Evolutionary conservation across 495 filamentous ascomycete genomes (phyloP), one percentile per base, ranked within the genome.

Genomic region (Jackrogersella minutella): DNA sequence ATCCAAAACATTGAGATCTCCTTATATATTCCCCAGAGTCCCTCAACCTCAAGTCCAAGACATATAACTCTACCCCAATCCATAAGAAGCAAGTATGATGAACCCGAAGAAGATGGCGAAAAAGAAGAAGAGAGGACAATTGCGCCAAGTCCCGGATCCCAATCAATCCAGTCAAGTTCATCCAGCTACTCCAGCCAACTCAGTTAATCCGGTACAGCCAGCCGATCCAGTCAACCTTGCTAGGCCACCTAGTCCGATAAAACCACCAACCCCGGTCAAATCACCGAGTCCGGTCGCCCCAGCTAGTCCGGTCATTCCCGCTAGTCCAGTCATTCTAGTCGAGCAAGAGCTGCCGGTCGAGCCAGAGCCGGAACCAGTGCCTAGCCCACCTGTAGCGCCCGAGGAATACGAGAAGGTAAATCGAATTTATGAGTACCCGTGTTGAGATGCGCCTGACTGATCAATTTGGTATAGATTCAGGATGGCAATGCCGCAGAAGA

Each of bases 41-140:
- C 22, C 31, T 63, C 33, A 44, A 43, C 9, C 43, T 54, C 30
- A 47, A 40, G 10, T 11, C 47, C 22, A 19, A 30, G 22, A 33
- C 50, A 31, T 56, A 55, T 55, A 63, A 55, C 16, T 51, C 47
- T 22, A 16, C 34, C 31, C 22, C 21, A 49, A 55, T 37, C 39
- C 59, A 47, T 28, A 47, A 49, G 40, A 56, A 31, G 16, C 31
- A 30, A 30, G 43, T 14, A 31, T 31, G 56, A 33, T 31, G n/a
- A 6, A 30, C 37, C 14, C 41, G 10, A 63, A 62, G 30, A 66
- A 62, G 30, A 66, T 66, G 63, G 59, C 59, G 24, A 58, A 54
- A 40, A 66, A 51, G 57, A 66, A 66, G 63, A 53, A 46, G 40
- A 66, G 41, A 50, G 33, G 31, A 34, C 30, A 22, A 13, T 26